Conservation (phyloP, 2,329 filamentous ascomycete genomes). For the Zymoseptoria passerinii region DNA sequence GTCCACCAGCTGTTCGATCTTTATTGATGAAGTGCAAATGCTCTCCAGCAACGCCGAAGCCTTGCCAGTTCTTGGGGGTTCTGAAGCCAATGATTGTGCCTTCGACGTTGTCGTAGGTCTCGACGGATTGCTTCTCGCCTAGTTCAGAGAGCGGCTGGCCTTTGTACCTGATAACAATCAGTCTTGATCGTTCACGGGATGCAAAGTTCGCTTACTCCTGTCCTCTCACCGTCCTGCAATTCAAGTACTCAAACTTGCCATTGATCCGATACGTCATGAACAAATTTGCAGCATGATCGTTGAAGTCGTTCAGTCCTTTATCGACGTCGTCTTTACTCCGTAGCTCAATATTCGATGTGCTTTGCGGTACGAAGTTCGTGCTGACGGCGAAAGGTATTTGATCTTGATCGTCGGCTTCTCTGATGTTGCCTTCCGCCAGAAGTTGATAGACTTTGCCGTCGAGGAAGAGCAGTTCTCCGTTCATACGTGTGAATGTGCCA, state of each 20-base stretch:
- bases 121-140: constrained; percentile 34
- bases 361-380: constrained; percentile 26
- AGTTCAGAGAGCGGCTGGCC: constrained; percentile 29
- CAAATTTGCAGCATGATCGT: constrained; percentile 23
- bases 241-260: constrained; percentile 24
- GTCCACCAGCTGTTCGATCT: constrained; percentile 33
- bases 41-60: constrained; percentile 35
- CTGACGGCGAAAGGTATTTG: constrained; percentile 35
- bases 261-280: constrained; percentile 30
- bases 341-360: constrained; percentile 18
- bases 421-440: constrained; percentile 30
- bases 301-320: constrained; percentile 20
- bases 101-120: constrained; percentile 29
- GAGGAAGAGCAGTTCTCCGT: constrained; percentile 39
- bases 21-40: constrained; percentile 37
- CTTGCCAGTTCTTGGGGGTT: constrained; percentile 34
- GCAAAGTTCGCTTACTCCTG: constrained; percentile 16
- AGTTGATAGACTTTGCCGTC: constrained; percentile 37
- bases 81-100: constrained; percentile 39
- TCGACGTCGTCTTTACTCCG: constrained; percentile 23
- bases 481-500: constrained; percentile 39
- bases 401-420: constrained; percentile 27
- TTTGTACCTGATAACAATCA: constrained; percentile 14
- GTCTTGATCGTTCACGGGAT: background rate
- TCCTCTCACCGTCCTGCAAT: constrained; percentile 27